Conservation (phyloP, 202 grass and related monocot species). For the Schoenoplectus tabernaemontani region DNA sequence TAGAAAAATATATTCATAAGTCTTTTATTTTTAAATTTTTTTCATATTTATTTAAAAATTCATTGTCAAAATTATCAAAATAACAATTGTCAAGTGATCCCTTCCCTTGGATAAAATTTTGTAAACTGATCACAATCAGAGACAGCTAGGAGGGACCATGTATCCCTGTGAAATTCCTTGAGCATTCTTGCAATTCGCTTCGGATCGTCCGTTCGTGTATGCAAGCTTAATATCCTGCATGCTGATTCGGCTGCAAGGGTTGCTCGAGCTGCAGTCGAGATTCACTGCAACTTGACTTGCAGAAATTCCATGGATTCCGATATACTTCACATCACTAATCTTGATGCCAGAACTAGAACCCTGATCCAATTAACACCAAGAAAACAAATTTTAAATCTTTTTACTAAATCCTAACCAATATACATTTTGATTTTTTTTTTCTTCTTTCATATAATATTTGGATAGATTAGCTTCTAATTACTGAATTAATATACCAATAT, state of each 20-base stretch:
- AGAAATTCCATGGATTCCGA: slow-evolving; percentile 47
- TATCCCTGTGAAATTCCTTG: slow-evolving; percentile 37
- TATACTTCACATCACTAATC: slow-evolving; percentile 61
- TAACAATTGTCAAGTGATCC: too few relatives aligned
- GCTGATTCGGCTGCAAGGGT: slow-evolving; percentile 66
- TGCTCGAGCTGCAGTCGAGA: slow-evolving; percentile 72
- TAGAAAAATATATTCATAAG: too few relatives aligned
- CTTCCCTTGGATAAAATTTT: too few relatives aligned
- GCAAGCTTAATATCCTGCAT: slow-evolving; percentile 54
- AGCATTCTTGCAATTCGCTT: slow-evolving; percentile 48
- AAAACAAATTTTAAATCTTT: neutral
- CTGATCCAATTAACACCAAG: neutral
- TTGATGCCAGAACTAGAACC: slow-evolving; percentile 52
- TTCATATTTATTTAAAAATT: too few relatives aligned
- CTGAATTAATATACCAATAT: neutral
- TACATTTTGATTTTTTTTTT: neutral
- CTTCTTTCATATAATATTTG: neutral
- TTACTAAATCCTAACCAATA: neutral
- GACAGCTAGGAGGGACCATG: slow-evolving; percentile 53
- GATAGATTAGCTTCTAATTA: neutral
- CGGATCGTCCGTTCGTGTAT: slow-evolving; percentile 25
- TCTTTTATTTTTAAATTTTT: too few relatives aligned
- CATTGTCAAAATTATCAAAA: too few relatives aligned
- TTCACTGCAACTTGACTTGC: slow-evolving; percentile 52
- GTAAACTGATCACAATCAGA: slow-evolving; percentile 30